phyloP scores from a whole-genome alignment of 371 early-diverging fungal genomes.

The Zancudomyces culisetae region DNA sequence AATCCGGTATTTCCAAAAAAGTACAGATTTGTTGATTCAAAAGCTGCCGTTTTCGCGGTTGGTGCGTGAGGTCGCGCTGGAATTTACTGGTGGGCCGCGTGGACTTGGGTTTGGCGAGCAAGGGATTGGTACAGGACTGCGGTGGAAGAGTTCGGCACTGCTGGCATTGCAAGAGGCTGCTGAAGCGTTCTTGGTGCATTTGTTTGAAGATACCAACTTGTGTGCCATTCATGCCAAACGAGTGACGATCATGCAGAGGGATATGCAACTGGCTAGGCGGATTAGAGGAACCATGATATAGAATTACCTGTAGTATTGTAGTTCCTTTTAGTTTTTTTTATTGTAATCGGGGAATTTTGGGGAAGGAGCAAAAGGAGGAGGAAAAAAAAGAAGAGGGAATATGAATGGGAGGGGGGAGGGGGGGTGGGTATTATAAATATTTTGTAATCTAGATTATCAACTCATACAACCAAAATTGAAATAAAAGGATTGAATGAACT shows the following conservation, averaged over 20 bases:
- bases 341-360: background rate
- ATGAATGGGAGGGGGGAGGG: background rate
- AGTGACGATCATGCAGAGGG: conserved; percentile 80
- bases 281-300: conserved; percentile 41
- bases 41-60: conserved; percentile 97
- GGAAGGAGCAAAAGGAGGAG: background rate
- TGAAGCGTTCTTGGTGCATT: conserved; percentile 67
- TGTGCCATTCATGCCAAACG: conserved; percentile 91
- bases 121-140: conserved; percentile 21
- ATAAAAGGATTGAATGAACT: background rate
- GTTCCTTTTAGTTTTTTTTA: background rate
- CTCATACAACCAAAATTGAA: background rate
- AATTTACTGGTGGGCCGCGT: conserved; percentile 60
- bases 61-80: conserved; percentile 83
- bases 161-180: conserved; percentile 78
- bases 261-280: conserved; percentile 77
- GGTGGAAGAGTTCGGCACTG: conserved; percentile 72
- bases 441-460: background rate
- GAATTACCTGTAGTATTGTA: background rate
- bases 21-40: conserved; percentile 92
- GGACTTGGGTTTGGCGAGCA: conserved; percentile 7
- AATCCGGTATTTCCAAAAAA: conserved; percentile 96
- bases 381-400: background rate
- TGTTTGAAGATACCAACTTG: conserved; percentile 85
- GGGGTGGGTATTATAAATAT: background rate